Conservation (phyloP, 2,329 filamentous ascomycete species). For the Penicillium sp. region DNA sequence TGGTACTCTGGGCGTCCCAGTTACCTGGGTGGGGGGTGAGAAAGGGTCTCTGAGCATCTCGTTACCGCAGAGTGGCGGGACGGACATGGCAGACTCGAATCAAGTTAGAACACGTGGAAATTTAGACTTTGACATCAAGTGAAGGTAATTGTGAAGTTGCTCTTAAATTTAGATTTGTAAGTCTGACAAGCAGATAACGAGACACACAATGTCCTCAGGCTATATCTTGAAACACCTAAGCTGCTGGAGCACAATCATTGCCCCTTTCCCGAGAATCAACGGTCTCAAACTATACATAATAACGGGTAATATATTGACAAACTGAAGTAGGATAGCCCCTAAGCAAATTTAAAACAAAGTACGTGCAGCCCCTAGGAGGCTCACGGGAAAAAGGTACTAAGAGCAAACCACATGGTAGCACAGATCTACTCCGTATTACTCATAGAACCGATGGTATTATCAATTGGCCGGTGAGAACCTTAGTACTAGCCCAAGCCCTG, state of each 20-base stretch:
- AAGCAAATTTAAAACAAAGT: not conserved
- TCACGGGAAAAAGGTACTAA: not conserved
- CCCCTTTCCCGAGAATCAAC: not conserved
- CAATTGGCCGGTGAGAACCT: constrained; percentile 5
- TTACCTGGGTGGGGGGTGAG: not conserved
- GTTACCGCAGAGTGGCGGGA: too few relatives aligned
- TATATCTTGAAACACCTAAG: not conserved
- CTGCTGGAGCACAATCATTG: not conserved
- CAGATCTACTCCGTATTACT: not conserved
- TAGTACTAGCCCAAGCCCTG: constrained; percentile 4
- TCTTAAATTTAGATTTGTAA: not conserved
- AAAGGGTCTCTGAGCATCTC: not conserved
- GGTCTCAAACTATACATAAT: not conserved
- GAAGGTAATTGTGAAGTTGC: not conserved
- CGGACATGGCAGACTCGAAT: not conserved
- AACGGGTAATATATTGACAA: not conserved
- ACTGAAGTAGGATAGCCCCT: not conserved
- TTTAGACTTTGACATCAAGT: not conserved
- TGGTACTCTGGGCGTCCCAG: not conserved
- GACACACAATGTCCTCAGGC: not conserved
- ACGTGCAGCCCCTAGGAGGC: not conserved
- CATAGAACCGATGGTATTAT: not conserved
- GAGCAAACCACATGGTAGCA: not conserved
- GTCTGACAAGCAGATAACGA: not conserved
- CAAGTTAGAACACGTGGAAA: too few relatives aligned